Conservation (phyloP, 139 green algal genomes). For the Closterium sp. region DNA sequence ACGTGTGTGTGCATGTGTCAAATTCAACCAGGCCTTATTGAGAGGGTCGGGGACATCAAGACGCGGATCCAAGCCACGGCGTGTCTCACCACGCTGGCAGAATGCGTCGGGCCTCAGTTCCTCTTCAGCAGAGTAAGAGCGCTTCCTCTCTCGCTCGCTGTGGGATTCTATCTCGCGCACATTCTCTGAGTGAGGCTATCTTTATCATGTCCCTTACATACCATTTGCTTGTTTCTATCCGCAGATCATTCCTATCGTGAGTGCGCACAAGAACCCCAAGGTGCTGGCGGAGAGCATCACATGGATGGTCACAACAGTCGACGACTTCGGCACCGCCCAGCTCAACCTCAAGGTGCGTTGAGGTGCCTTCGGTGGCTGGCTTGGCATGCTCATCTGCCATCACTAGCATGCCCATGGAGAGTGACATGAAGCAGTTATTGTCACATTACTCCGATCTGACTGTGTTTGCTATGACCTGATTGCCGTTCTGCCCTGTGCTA, state of each 20-base stretch:
- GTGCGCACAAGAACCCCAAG: slow-evolving; percentile 93
- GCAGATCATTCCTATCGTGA: slow-evolving; percentile 73
- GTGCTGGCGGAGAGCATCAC: slow-evolving; percentile 75
- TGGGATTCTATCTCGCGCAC: too few species aligned
- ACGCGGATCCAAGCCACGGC: slow-evolving; percentile 64
- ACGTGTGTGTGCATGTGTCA: not conserved
- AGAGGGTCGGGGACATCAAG: slow-evolving; percentile 80
- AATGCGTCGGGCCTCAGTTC: slow-evolving; percentile 83
- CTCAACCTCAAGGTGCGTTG: slow-evolving; percentile 62
- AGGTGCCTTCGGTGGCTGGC: not conserved
- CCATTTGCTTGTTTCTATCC: not conserved
- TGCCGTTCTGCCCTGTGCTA: not conserved
- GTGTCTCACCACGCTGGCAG: slow-evolving; percentile 67
- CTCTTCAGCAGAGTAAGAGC: slow-evolving; percentile 57
- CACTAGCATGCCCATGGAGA: too few species aligned
- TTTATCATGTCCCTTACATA: not conserved
- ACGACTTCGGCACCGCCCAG: slow-evolving; percentile 79
- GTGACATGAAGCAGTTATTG: not conserved
- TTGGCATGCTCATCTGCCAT: too few species aligned
- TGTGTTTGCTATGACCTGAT: not conserved
- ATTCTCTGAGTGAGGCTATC: too few species aligned
- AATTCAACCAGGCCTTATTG: slow-evolving; percentile 61
- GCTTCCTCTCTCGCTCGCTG: not conserved
- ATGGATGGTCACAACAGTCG: slow-evolving; percentile 74
- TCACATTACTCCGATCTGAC: not conserved